Base-by-base conservation (phyloP, 768 basidiomycete genomes). In the Mycena epipterygia region DNA sequence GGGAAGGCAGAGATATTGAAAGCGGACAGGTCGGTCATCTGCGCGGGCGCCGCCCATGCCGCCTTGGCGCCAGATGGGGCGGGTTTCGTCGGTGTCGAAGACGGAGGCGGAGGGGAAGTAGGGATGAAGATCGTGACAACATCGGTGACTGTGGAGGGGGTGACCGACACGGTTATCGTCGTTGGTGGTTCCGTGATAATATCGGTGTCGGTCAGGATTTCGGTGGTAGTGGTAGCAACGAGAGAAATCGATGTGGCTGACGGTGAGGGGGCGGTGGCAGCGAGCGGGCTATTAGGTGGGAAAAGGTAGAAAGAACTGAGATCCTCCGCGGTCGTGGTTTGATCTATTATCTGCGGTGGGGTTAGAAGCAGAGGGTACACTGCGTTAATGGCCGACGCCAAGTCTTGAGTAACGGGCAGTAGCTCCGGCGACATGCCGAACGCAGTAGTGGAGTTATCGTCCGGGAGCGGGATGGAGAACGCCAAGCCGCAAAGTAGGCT, bases 1-100 rank as follows among this genome's bases (percentile, higher is more conserved):
- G 89, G 82, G 75, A 90, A 91, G 59, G 84, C 75, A 14, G 87
- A 84, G 69, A 93, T 77, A 55, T 88, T 87, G 85, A 93, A 93
- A 3, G 87, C 73, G 39, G 83, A 79, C 30, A 94, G 83, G 76
- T 93, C 87, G 0, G 86, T 84, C 83, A 93, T 88, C 25, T 84
- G 79, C 0, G 82, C 70, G 0, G 91, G 89, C 6, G 82, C 79
- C 1, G 80, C 61, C 93, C 92, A 93, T n/a, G 78, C 69, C 3
- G 78, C 76, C 56, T 75, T 64, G 44, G 77, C 63, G 44, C 65
- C 49, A 7, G 58, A 11, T 12, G 72, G 58, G 8, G 63, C n/a
- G 19, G 74, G 70, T 21, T 74, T 37, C n/a, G 62, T 30, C 21
- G 68, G 30, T 30, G 62, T 39, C 6, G 61, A 53, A 53, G 72